phyloP scores from a whole-genome alignment of 768 basidiomycete species.

The Leccinum imitatum region DNA sequence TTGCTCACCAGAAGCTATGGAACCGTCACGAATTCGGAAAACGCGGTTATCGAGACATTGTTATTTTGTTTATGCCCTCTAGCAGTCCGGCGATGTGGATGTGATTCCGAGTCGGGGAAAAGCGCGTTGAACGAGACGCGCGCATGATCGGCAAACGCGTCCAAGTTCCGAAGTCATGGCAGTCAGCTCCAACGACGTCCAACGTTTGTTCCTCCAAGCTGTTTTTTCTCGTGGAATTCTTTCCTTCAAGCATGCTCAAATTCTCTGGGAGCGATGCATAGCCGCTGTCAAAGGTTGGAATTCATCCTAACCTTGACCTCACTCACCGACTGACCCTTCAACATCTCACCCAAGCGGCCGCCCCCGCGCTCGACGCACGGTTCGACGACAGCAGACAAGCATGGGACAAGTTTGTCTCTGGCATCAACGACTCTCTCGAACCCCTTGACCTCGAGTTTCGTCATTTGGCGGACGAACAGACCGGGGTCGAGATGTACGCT shows the following conservation, averaged over 20 bases:
- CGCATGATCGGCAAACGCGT: not conserved
- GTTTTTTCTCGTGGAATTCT: constrained; percentile 69
- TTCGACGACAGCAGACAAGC: constrained; percentile 42
- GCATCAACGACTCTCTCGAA: constrained; percentile 63
- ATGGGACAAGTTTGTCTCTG: constrained; percentile 60
- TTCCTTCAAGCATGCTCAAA: constrained; percentile 60
- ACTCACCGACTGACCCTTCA: constrained; percentile 7
- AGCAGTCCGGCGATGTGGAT: too few species aligned
- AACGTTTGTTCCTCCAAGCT: constrained; percentile 77
- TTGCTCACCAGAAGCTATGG: too few species aligned
- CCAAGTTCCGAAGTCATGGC: constrained; percentile 27
- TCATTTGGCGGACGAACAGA: constrained; percentile 58
- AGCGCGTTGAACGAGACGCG: not conserved
- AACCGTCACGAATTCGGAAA: too few species aligned
- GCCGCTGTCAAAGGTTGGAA: constrained; percentile 63
- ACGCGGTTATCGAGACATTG: too few species aligned
- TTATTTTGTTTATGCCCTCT: too few species aligned
- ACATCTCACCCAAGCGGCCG: constrained; percentile 43
- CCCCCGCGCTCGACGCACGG: constrained; percentile 48
- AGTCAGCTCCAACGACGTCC: constrained; percentile 60
- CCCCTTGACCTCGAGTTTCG: constrained; percentile 74
- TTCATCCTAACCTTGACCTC: not conserved
- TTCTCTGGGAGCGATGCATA: constrained; percentile 66
- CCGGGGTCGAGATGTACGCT: constrained; percentile 63
- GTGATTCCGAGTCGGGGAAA: not conserved